Percentiles rank a stretch among this genome's conserved stretches.
phyloP scores from a whole-genome alignment of 331 rosid species.

The Arachis monticola region DNA sequence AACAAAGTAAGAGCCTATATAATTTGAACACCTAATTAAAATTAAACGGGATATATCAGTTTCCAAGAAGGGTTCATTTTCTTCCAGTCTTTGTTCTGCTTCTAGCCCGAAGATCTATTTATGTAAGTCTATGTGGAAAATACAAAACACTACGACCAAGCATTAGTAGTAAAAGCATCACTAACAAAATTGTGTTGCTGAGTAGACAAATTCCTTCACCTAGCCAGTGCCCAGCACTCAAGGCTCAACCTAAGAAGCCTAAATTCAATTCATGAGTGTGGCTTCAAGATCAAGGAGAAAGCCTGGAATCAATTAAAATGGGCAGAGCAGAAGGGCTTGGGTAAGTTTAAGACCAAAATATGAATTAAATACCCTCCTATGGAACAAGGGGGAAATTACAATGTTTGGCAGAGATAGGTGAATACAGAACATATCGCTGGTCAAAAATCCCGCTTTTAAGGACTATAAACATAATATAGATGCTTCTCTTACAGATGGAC shows the following conservation, averaged over 20 bases:
- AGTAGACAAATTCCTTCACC: slow-evolving; percentile 19
- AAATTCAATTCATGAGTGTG: slow-evolving; percentile 26
- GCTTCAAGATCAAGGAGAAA: slow-evolving; percentile 32
- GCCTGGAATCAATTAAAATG: not conserved
- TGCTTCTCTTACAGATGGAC: slow-evolving; percentile 76
- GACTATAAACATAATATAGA: slow-evolving; percentile 28
- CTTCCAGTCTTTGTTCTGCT: not conserved
- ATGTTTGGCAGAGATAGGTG: slow-evolving; percentile 27
- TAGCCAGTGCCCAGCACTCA: slow-evolving; percentile 7
- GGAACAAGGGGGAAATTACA: slow-evolving; percentile 3
- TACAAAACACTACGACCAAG: slow-evolving; percentile 16
- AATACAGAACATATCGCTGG: slow-evolving; percentile 27
- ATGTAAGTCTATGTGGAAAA: not conserved
- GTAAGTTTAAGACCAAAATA: slow-evolving; percentile 9
- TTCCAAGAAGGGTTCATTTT: not conserved
- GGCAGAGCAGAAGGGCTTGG: slow-evolving; percentile 4
- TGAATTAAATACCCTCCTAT: slow-evolving; percentile 33
- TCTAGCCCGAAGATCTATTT: not conserved
- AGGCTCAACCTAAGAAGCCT: slow-evolving; percentile 6
- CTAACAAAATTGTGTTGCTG: slow-evolving; percentile 8
- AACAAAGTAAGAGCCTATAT: slow-evolving; percentile 10
- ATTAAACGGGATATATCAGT: not conserved
- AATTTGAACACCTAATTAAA: slow-evolving; percentile 10
- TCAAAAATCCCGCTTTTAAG: slow-evolving; percentile 1
- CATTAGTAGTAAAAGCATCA: slow-evolving; percentile 18